Percentiles rank a stretch among this genome's conserved stretches.
These are phyloP conservation scores for Aspergillus chevalieri DNA, from an alignment of 2,329 filamentous ascomycete genomes.

Conservation along the genomic window DNA sequence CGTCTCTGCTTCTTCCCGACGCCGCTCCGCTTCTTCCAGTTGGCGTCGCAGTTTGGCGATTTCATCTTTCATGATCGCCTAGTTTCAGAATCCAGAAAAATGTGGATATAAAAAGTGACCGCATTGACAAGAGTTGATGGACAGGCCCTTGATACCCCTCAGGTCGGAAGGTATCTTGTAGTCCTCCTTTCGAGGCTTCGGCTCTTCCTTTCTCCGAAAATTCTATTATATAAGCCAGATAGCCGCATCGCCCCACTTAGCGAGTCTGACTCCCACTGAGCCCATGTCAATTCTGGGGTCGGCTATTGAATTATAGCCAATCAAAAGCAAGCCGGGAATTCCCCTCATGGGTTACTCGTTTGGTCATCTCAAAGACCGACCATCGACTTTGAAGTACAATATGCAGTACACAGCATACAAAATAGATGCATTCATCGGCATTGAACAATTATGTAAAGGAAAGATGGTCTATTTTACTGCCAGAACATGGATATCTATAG, in stretches of 20 bases:
- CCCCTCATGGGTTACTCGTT: background rate
- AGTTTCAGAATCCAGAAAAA: too few species aligned
- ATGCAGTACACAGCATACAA: background rate
- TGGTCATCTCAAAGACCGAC: background rate
- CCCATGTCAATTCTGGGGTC: background rate
- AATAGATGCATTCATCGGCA: background rate
- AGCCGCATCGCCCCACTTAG: background rate
- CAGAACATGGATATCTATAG: too few species aligned
- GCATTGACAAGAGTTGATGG: too few species aligned
- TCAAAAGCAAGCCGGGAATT: background rate
- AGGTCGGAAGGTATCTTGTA: too few species aligned
- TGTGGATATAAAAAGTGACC: too few species aligned
- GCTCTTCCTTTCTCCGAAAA: too few species aligned
- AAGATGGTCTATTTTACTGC: too few species aligned
- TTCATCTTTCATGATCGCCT: background rate
- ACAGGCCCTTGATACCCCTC: too few species aligned
- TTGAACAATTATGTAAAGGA: background rate
- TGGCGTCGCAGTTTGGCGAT: background rate
- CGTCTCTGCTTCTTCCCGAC: conserved; percentile 13
- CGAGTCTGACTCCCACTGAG: too few species aligned
- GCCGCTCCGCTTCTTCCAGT: conserved; percentile 11
- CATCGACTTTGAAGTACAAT: too few species aligned
- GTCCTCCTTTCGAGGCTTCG: too few species aligned
- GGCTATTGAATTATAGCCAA: background rate
- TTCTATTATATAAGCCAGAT: too few species aligned